These are phyloP conservation scores for Fusarium sp. DNA, from an alignment of 2,329 filamentous ascomycete genomes.

Conservation along the genomic window DNA sequence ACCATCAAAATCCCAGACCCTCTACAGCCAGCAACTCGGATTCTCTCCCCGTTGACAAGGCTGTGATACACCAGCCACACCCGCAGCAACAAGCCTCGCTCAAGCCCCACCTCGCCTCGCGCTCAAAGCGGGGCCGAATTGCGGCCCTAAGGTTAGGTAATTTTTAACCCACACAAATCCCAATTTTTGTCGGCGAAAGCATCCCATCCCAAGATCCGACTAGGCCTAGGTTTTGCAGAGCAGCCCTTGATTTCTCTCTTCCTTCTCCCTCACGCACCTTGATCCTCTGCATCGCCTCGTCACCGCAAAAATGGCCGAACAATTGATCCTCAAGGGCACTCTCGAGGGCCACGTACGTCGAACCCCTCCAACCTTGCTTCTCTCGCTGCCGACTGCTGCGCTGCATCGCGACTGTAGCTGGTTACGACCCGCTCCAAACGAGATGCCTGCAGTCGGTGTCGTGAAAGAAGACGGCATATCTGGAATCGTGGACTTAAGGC, in stretches of 20 bases:
- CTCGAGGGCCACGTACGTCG: slow-evolving; percentile 91
- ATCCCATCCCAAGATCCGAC: slow-evolving; percentile 45
- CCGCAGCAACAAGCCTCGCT: background rate
- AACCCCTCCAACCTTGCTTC: slow-evolving; percentile 34
- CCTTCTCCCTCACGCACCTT: slow-evolving; percentile 53
- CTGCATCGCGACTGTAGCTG: slow-evolving; percentile 34
- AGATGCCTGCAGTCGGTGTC: slow-evolving; percentile 24
- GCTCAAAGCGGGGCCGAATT: slow-evolving; percentile 41
- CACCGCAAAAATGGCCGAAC: slow-evolving; percentile 80
- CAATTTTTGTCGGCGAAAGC: slow-evolving; percentile 20
- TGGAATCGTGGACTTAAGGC: slow-evolving; percentile 35
- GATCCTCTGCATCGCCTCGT: slow-evolving; percentile 55
- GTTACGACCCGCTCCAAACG: slow-evolving; percentile 26
- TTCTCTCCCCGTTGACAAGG: background rate
- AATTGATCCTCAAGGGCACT: slow-evolving; percentile 95
- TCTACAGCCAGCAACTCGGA: no score
- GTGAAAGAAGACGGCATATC: slow-evolving; percentile 12
- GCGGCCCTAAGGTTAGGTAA: slow-evolving; percentile 57
- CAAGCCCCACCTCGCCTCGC: slow-evolving; percentile 7
- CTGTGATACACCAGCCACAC: slow-evolving; percentile 8
- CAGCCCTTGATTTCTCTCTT: slow-evolving; percentile 46
- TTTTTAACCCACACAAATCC: slow-evolving; percentile 65
- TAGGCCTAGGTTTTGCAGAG: slow-evolving; percentile 47
- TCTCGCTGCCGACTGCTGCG: slow-evolving; percentile 30
- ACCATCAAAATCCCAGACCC: no score